phyloP scores from a whole-genome alignment of 2,329 filamentous ascomycete species.

The Exophiala xenobiotica region DNA sequence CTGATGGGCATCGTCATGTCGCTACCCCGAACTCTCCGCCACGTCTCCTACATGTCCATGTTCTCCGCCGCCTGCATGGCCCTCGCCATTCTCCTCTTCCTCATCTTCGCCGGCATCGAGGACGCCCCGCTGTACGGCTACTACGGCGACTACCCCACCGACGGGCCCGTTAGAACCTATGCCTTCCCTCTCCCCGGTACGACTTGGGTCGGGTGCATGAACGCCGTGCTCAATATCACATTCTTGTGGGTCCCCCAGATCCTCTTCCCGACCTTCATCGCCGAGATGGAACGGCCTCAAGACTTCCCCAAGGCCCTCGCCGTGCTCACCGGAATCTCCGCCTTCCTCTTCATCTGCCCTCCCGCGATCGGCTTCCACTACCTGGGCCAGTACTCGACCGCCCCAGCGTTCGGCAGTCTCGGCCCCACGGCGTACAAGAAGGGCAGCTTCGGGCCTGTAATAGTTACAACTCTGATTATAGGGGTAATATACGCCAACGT shows the following conservation, averaged over 20 bases:
- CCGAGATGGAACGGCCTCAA: constrained; percentile 51
- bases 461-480: constrained; percentile 51
- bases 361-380: constrained; percentile 51
- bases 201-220: constrained; percentile 50
- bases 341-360: constrained; percentile 51
- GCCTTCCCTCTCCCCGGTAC: constrained; percentile 49
- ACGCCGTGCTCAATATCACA: constrained; percentile 51
- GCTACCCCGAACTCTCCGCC: constrained; percentile 46
- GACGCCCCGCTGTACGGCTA: constrained; percentile 47
- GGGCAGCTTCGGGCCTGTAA: constrained; percentile 51
- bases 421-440: constrained; percentile 49
- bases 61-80: constrained; percentile 51
- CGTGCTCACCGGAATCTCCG: constrained; percentile 46
- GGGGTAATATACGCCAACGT: constrained; percentile 54
- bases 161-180: constrained; percentile 47
- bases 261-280: constrained; percentile 53
- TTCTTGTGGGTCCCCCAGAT: constrained; percentile 55
- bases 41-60: constrained; percentile 54
- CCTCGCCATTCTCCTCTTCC: constrained; percentile 50
- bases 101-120: constrained; percentile 51
- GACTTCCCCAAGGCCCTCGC: constrained; percentile 54
- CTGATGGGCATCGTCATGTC: constrained; percentile 51
- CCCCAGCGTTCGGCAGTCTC: constrained; percentile 51
- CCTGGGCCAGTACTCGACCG: constrained; percentile 51
- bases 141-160: constrained; percentile 46